Evolutionary conservation across 2,329 filamentous ascomycete species (phyloP).

Genomic region (Sporothrix schenckii): DNA sequence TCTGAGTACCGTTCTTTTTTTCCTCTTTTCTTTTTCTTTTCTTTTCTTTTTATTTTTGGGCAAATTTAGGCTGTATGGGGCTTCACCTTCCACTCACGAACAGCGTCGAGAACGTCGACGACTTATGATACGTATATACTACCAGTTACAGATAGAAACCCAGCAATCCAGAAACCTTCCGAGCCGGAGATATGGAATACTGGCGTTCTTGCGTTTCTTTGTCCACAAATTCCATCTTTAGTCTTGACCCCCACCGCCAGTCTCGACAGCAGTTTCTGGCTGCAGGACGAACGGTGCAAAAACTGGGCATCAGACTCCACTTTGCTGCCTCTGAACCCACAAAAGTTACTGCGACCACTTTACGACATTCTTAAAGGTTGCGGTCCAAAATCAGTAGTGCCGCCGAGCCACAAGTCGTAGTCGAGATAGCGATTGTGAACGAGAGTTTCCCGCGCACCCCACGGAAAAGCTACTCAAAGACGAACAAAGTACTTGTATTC

Average conservation of each 20-base stretch:
- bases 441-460: neutral
- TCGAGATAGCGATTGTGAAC: neutral
- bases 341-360: slow-evolving; percentile 24
- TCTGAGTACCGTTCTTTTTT: neutral
- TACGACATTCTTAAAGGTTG: neutral
- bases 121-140: too few species aligned
- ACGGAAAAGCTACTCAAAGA: too few species aligned
- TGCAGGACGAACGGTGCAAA: neutral
- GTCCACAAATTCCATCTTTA: neutral
- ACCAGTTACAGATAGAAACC: too few species aligned
- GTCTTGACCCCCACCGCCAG: neutral
- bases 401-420: neutral
- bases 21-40: too few species aligned
- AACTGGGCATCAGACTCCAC: slow-evolving; percentile 19
- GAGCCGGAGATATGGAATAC: neutral
- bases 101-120: neutral
- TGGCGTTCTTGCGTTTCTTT: neutral
- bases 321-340: neutral
- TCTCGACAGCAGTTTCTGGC: neutral
- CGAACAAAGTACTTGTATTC: neutral
- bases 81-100: neutral
- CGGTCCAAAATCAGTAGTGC: neutral
- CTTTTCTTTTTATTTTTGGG: too few species aligned
- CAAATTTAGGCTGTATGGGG: neutral
- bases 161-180: neutral